Evolutionary conservation across 306 rosid genomes (phyloP), one percentile per base, ranked within the genome.

Genomic region (Cajanus cajan): DNA sequence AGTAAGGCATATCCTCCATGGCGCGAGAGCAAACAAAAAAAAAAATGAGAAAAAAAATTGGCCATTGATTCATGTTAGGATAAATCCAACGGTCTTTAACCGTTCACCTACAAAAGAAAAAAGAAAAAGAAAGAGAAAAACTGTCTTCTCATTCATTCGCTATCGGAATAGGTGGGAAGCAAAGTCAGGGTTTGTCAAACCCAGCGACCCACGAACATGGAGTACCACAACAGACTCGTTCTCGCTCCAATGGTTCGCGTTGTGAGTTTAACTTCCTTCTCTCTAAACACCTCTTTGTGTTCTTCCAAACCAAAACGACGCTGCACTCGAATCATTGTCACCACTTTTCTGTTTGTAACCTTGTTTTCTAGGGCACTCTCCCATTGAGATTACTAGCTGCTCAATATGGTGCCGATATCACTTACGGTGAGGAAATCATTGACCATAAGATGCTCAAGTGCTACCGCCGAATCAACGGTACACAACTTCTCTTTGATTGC

Each of bases 211-310:
- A 22, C 33, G 28, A 50, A 73, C 70, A 94, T 94, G 98, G 96
- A 94, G 4, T 94, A 94, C 87, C 51, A 70, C 71, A 94, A 92
- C 83, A 92, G 90, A 74, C 83, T 84, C 57, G 85, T 94, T 67
- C 98, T 94, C 9, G 97, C 98, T 86, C 98, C 98, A 11, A 94
- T 94, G 98, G 97, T 94, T 88, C 94, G 98, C 89, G 89, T 89
- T 68, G 98, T 94, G 68, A 92, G 98, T 86, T 84, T 33, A n/a
- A 14, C 47, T 61, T 51, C 74, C 15, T 14, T 52, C 25, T 48
- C 21, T 16, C 25, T 63, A 40, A 28, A 40, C 47, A 3, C 0
- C n/a, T 34, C 0, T 16, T n/a, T 69, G 44, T 50, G 25, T 4
- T 13, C 50, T 59, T 71, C n/a, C 72, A 6, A 55, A 37, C 41